phyloP scores from a whole-genome alignment of 306 rosid genomes.

The Malus orientalis region DNA sequence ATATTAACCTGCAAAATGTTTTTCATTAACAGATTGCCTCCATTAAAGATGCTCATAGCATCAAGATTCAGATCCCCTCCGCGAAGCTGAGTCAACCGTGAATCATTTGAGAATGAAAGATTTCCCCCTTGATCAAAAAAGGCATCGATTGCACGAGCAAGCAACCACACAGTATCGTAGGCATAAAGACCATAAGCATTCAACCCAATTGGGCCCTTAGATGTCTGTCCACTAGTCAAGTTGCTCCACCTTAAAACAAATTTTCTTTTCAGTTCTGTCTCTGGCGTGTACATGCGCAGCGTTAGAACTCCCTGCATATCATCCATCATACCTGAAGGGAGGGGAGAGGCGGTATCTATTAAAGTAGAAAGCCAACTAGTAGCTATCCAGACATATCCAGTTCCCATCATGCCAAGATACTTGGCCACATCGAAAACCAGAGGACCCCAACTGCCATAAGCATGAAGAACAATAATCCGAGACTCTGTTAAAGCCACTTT shows the following conservation, averaged over 20 bases:
- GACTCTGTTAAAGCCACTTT: constrained; percentile 80
- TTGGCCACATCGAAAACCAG: constrained; percentile 52
- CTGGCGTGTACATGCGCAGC: constrained; percentile 57
- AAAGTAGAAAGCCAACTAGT: constrained; percentile 59
- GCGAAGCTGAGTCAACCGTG: constrained; percentile 28
- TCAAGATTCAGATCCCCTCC: constrained; percentile 50
- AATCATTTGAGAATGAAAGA: constrained; percentile 58
- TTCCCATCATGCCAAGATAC: constrained; percentile 70
- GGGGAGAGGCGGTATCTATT: constrained; percentile 46
- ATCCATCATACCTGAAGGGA: constrained; percentile 34
- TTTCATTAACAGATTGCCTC: constrained; percentile 42
- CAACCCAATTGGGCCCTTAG: constrained; percentile 38
- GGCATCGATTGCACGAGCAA: constrained; percentile 70
- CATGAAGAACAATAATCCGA: constrained; percentile 63
- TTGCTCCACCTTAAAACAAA: constrained; percentile 76
- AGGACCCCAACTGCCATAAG: constrained; percentile 34
- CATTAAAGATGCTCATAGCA: constrained; percentile 62
- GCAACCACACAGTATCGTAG: constrained; percentile 78
- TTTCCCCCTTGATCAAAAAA: constrained; percentile 69
- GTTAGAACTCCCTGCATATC: constrained; percentile 72
- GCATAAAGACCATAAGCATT: constrained; percentile 53
- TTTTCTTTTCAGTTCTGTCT: constrained; percentile 50
- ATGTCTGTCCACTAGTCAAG: constrained; percentile 38
- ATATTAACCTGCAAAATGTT: constrained; percentile 54
- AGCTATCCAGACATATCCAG: constrained; percentile 92